phyloP scores from a whole-genome alignment of 2,329 filamentous ascomycete genomes.

The Fusarium staphyleae region DNA sequence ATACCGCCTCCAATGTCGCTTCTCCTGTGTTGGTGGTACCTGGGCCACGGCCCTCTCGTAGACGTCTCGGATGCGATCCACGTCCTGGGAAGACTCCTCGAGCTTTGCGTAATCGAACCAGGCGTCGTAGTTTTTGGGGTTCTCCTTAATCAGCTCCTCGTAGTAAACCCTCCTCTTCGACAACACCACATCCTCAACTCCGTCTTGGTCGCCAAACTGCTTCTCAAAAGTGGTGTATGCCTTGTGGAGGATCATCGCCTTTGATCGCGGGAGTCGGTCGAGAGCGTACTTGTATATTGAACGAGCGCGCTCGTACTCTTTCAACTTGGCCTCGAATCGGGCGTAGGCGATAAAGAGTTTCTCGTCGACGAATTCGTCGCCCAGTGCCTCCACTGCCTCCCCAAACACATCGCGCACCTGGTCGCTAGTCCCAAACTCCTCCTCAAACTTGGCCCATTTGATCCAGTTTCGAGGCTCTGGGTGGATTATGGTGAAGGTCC shows the following conservation, averaged over 20 bases:
- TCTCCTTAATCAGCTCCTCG: constrained; percentile 92
- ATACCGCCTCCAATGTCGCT: constrained; percentile 95
- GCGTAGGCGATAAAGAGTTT: constrained; percentile 94
- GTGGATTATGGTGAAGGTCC: constrained; percentile 89
- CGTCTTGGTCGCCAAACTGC: constrained; percentile 91
- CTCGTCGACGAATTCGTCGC: constrained; percentile 96
- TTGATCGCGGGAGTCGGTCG: constrained; percentile 87
- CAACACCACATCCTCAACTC: constrained; percentile 94
- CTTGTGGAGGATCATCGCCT: constrained; percentile 85
- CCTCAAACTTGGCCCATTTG: constrained; percentile 97
- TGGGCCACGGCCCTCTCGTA: constrained; percentile 97
- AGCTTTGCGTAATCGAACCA: constrained; percentile 96
- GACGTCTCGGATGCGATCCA: constrained; percentile 85
- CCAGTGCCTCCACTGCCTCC: constrained; percentile 83
- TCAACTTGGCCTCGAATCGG: constrained; percentile 91
- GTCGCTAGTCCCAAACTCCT: constrained; percentile 92
- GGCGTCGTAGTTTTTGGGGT: constrained; percentile 93
- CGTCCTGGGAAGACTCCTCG: constrained; percentile 84
- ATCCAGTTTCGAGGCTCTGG: constrained; percentile 97
- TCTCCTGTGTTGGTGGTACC: constrained; percentile 92
- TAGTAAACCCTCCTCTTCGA: constrained; percentile 93
- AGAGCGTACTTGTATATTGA: constrained; percentile 98
- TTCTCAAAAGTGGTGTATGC: constrained; percentile 98
- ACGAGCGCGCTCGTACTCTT: constrained; percentile 91
- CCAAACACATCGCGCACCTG: constrained; percentile 92